Base-by-base conservation (phyloP, 345 rosid species). In the Syzygium jambos region DNA sequence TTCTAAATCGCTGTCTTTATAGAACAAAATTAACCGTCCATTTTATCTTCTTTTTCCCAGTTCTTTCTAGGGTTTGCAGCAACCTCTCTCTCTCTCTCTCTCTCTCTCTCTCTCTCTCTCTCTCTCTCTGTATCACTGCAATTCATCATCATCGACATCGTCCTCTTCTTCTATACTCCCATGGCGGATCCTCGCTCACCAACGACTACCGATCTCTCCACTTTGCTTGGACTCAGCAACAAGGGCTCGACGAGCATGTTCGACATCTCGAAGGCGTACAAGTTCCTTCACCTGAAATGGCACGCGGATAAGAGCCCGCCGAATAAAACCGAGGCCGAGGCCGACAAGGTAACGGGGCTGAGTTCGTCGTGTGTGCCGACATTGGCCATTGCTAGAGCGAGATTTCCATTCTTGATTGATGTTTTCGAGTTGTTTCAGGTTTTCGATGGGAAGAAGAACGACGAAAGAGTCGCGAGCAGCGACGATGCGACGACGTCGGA, bases 251-350 rank as follows among this genome's bases (percentile, higher is more conserved):
- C 87, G 22, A 38, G 86, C 88, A 27, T 87, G 30, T 65, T 78
- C 78, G 90, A 89, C 38, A 86, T 92, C 87, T 91, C 93, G 86
- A 96, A 91, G 90, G 95, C 94, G 2, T 94, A 92, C 93, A 96
- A 93, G 86, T 94, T 93, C 61, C 89, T 95, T 80, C 91, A 93
- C 88, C 87, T 86, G 86, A 95, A 91, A 90, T 87, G 93, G 93
- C 86, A 93, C 57, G 89, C 88, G 77, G 89, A 86, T 49, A 91
- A 91, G 68, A 87, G 87, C 34, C 85, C 89, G 43, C 86, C 91
- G 6, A 89, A 89, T 52, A 94, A 92, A 88, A 41, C 87, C 56
- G 93, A 89, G 19, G 54, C 84, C 4, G 93, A 91, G 49, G 85
- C 27, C 85, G 83, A 87, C 46, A 87, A 82, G 43, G 89, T 78